These are phyloP conservation scores for Mycena leptocephala DNA, from an alignment of 768 basidiomycete genomes.

Conservation along the genomic window DNA sequence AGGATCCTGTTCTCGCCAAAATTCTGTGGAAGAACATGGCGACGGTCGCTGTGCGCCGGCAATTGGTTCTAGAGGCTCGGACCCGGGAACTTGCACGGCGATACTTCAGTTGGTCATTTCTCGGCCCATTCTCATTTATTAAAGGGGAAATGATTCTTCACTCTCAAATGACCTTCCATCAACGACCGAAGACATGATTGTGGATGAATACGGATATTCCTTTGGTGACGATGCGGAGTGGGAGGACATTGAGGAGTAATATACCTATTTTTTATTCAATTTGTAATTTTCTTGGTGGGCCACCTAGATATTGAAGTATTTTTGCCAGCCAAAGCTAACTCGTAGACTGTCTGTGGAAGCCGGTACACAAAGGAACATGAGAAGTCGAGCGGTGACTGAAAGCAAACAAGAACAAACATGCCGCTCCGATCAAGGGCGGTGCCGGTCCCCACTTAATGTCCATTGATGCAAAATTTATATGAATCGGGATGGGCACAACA, in stretches of 20 bases:
- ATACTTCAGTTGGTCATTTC: too few species aligned
- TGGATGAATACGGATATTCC: too few species aligned
- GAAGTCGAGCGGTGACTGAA: background rate
- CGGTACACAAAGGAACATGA: too few species aligned
- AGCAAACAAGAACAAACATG: background rate
- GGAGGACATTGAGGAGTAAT: too few species aligned
- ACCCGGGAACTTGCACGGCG: background rate
- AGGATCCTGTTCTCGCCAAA: background rate
- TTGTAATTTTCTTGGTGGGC: background rate
- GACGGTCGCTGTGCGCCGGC: background rate
- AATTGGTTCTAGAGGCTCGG: background rate
- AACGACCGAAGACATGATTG: background rate
- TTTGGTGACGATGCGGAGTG: too few species aligned
- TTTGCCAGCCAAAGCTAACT: background rate
- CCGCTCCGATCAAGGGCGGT: background rate
- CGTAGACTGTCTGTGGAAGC: background rate
- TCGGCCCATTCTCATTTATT: too few species aligned
- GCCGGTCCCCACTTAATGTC: too few species aligned
- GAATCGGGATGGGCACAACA: too few species aligned
- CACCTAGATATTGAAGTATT: too few species aligned
- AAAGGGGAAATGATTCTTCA: too few species aligned
- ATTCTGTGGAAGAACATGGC: conserved; percentile 1
- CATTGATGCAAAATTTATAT: too few species aligned
- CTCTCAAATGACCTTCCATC: background rate
- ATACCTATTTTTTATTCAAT: too few species aligned